Evolutionary conservation across 352 stramenopile genomes (phyloP), one percentile per base, ranked within the genome.

Genomic region (Saprolegnia parasitica): DNA sequence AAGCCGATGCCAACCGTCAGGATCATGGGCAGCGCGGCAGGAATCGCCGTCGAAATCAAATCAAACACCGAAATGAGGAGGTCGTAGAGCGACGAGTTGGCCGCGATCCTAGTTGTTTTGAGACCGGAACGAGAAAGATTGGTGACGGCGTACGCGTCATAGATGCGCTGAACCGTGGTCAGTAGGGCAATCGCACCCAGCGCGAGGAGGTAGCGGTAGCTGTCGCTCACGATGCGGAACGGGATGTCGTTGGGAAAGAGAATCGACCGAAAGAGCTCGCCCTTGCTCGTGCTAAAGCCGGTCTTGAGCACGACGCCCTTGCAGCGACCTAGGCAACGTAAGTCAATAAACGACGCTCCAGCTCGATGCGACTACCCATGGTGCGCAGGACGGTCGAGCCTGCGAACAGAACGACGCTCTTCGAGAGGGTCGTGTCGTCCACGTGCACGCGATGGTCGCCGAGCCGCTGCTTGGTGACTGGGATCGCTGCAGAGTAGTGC

Each of bases 191-290:
- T 71, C 23, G 64, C 49, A 32, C 72, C 79, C 0, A 89, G 73
- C 56, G 80, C 76, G 0, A 61, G 67, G 9, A 89, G 52, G 72
- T 87, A 87, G 8, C 76, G 72, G 74, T 91, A 91, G 70, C 81
- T 86, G 68, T 91, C 83, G 3, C 75, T 78, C 56, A 89, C 81
- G 56, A 89, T 84, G 71, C 83, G 72, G 50, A 93, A 88, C 21
- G 74, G 75, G 21, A 91, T 74, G 0, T 50, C 63, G 39, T 76
- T 75, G 4, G 84, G 84, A 65, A 84, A 91, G 24, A 93, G 49
- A 55, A 93, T 93, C 26, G 72, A 73, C 4, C 78, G 83, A 57
- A 93, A 87, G 9, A 93, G 76, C 65, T 91, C 78, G 39, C 84
- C 83, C 35, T 88, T 88, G n/a, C 73, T 77, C 13, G 84, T 91